Evolutionary conservation across 768 basidiomycete genomes (phyloP).

Genomic region (Thelephora ganbajun): DNA sequence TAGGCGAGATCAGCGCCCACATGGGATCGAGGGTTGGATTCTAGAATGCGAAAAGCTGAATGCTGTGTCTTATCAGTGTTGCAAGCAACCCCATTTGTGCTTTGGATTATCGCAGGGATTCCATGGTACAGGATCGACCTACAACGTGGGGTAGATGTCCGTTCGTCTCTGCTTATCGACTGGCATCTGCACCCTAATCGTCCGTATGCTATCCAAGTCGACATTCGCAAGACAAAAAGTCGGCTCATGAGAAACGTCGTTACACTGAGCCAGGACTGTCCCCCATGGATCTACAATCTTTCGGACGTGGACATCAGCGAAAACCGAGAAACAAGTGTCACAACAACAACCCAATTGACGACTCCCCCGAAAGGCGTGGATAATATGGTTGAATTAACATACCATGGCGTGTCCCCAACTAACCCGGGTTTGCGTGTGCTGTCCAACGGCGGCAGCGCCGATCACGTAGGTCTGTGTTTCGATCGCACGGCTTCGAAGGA

Average conservation of each 20-base stretch:
- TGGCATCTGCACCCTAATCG: not conserved
- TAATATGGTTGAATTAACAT: not conserved
- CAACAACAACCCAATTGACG: too few species aligned
- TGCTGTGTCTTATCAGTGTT: too few species aligned
- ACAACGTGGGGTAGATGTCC: not conserved
- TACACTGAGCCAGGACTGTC: not conserved
- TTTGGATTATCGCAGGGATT: too few species aligned
- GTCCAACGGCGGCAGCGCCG: not conserved
- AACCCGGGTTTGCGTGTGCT: not conserved
- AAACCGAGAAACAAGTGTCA: not conserved
- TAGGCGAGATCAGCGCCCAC: too few species aligned
- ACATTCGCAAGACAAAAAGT: not conserved
- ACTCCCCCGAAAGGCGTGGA: not conserved
- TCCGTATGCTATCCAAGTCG: not conserved
- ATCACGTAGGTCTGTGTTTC: not conserved
- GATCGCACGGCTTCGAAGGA: not conserved
- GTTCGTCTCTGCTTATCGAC: not conserved
- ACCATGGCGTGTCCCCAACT: not conserved
- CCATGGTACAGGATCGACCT: not conserved
- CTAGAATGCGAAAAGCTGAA: too few species aligned
- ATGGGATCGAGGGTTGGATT: too few species aligned
- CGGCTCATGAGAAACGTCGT: not conserved
- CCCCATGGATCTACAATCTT: not conserved
- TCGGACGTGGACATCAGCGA: not conserved
- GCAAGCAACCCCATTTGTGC: too few species aligned